Evolutionary conservation across 2,329 filamentous ascomycete genomes (phyloP), one percentile per base, ranked within the genome.

Genomic region (Aquanectria penicillioides): DNA sequence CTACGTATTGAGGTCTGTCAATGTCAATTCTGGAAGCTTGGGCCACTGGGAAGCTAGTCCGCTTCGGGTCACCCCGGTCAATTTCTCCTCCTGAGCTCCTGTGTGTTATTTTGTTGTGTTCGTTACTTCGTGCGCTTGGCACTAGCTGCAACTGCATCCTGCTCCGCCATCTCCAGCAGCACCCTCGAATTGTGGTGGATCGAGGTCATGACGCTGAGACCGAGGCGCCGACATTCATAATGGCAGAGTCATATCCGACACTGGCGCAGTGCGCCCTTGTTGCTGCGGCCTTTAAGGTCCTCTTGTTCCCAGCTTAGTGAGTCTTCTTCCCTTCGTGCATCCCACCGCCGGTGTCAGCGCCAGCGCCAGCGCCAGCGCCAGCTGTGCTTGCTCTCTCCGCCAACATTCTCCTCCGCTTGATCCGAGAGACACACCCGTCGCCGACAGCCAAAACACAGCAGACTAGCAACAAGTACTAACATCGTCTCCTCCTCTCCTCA

Each of bases 291-390:
- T 87, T 98, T 76, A 98, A 98, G 80, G 82, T 97, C 62, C 87
- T 98, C 59, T 84, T 98, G 55, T 95, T 97, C 77, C 94, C 94
- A 25, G 91, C 94, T 68, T 98, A 98, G 94, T 97, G 84, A 74
- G 91, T 86, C 37, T 33, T 25, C 7, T 18, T 34, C 41, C 36
- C 15, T 12, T 49, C 29, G 15, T 13, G 48, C 23, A 29, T 26
- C n/a, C 17, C n/a, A n/a, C n/a, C n/a, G n/a, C n/a, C n/a, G n/a
- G n/a, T n/a, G 9, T 22, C 48, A 34, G n/a, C n/a, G n/a, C n/a
- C n/a, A n/a, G n/a, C n/a, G n/a, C n/a, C n/a, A n/a, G n/a, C n/a
- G n/a, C n/a, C n/a, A n/a, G n/a, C n/a, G n/a, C n/a, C n/a, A n/a
- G n/a, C n/a, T n/a, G n/a, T n/a, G n/a, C n/a, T n/a, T n/a, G n/a